Conservation (phyloP, 2,329 filamentous ascomycete species). For the Botryotinia globosa region DNA sequence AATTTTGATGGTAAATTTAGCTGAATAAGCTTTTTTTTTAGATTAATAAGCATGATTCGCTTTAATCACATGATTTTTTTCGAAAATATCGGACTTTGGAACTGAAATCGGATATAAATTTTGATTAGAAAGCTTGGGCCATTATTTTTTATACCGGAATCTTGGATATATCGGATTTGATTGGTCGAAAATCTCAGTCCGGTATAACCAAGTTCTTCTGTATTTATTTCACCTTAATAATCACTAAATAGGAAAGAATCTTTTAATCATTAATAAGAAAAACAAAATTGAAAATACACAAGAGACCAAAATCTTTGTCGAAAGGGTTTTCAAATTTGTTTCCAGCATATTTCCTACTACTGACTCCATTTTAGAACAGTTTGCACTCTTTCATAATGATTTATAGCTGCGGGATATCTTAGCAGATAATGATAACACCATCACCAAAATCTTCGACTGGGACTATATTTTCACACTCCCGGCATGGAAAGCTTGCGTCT, state of each 20-base stretch:
- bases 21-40: too few species aligned
- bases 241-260: slow-evolving; percentile 16
- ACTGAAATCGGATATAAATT: too few species aligned
- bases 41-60: too few species aligned
- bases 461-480: slow-evolving; percentile 44
- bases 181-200: too few species aligned
- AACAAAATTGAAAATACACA: slow-evolving; percentile 39
- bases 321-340: slow-evolving; percentile 37
- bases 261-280: slow-evolving; percentile 20
- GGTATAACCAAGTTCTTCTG: too few species aligned
- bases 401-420: slow-evolving; percentile 43
- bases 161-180: too few species aligned
- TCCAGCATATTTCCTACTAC: slow-evolving; percentile 38
- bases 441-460: slow-evolving; percentile 45
- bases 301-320: slow-evolving; percentile 29
- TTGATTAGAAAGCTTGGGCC: too few species aligned
- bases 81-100: too few species aligned
- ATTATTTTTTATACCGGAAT: too few species aligned
- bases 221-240: background rate
- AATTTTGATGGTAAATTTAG: too few species aligned
- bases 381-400: slow-evolving; percentile 42
- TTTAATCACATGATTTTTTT: too few species aligned
- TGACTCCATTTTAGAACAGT: slow-evolving; percentile 34
- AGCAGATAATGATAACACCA: slow-evolving; percentile 39
- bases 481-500: slow-evolving; percentile 39